These are phyloP conservation scores for Bruguiera hainesii DNA, from an alignment of 441 rosid genomes.

Conservation along the genomic window DNA sequence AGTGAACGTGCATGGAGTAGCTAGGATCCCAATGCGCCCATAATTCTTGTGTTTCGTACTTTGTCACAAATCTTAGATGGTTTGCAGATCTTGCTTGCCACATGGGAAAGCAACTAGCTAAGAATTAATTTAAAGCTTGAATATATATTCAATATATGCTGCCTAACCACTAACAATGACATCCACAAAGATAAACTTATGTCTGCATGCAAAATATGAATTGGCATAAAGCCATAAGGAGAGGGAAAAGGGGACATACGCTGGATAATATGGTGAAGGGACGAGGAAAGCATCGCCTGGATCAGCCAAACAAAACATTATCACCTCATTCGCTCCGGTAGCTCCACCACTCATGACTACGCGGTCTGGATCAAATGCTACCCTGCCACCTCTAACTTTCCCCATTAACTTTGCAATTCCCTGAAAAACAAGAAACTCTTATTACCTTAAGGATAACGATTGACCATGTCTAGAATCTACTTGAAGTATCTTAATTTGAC, in stretches of 20 bases:
- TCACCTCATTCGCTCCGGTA: conserved; percentile 86
- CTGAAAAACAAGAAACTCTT: conserved; percentile 25
- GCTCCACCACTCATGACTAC: conserved; percentile 97
- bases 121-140: too few species aligned
- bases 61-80: too few species aligned
- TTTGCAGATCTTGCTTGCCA: too few species aligned
- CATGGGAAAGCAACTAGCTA: too few species aligned
- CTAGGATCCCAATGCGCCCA: too few species aligned
- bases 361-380: conserved; percentile 63
- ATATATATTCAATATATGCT: too few species aligned
- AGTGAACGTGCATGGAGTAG: too few species aligned
- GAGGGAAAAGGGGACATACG: conserved; percentile 39
- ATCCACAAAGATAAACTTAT: too few species aligned
- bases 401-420: conserved; percentile 87
- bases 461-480: too few species aligned
- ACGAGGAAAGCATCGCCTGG: conserved; percentile 85
- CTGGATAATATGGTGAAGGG: conserved; percentile 94
- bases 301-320: conserved; percentile 82
- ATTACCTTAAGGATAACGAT: neutral
- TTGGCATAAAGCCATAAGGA: neutral
- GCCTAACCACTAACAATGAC: too few species aligned
- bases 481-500: too few species aligned
- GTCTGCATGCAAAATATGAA: neutral
- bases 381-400: conserved; percentile 56
- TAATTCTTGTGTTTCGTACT: too few species aligned